Percentiles rank a stretch among this genome's conserved stretches.
Conservation (phyloP, 768 basidiomycete species). For the Kwoniella mangroviensis region DNA sequence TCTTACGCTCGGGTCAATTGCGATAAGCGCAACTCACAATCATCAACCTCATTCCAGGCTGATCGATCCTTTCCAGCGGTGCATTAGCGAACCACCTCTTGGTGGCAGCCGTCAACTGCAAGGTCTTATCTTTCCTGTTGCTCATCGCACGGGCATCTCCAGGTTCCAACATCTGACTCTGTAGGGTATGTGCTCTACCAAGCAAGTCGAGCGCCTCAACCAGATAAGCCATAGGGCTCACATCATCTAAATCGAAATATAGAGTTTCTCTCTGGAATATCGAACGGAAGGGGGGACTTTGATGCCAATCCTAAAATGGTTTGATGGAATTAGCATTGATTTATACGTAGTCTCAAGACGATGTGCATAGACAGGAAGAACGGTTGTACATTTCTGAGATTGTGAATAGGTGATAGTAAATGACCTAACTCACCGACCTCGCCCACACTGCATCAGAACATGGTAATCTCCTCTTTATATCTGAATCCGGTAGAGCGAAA, state of each 20-base stretch:
- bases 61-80: conserved; percentile 32
- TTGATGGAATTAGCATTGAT: background rate
- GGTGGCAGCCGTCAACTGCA: conserved; percentile 43
- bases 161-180: conserved; percentile 44
- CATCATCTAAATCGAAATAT: conserved; percentile 16
- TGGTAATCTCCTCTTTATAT: conserved; percentile 54
- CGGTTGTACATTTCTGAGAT: too few relatives aligned
- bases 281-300: conserved; percentile 45
- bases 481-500: conserved; percentile 50
- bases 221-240: conserved; percentile 52
- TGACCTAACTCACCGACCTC: conserved; percentile 30
- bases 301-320: conserved; percentile 32
- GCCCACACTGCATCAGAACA: conserved; percentile 46
- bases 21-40: conserved; percentile 46
- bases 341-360: too few relatives aligned
- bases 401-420: background rate
- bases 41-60: conserved; percentile 37
- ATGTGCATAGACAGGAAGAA: too few relatives aligned
- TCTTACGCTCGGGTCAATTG: too few relatives aligned
- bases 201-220: conserved; percentile 54
- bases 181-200: conserved; percentile 52
- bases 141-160: conserved; percentile 48
- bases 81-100: conserved; percentile 46
- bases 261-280: conserved; percentile 37
- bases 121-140: conserved; percentile 39